Conservation (phyloP, 106 monocot genomes). For the Narthecium ossifragum region DNA sequence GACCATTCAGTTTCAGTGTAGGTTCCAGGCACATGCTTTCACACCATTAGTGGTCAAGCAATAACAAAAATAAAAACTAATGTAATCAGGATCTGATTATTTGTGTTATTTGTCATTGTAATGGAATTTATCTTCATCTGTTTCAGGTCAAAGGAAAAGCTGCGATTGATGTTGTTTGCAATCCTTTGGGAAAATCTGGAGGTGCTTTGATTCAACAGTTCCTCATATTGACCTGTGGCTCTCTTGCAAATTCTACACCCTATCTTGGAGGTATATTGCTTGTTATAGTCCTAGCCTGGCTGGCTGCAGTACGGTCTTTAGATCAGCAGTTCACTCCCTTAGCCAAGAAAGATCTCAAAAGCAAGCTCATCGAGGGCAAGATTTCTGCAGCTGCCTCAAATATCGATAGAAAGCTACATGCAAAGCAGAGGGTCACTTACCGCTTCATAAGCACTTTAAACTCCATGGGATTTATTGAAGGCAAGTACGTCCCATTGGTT, state of each 20-base stretch:
- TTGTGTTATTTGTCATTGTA: background rate
- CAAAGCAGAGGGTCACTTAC: no score
- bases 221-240: slow-evolving; percentile 93
- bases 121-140: background rate
- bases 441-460: no score
- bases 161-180: slow-evolving; percentile 98
- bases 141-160: slow-evolving; percentile 96
- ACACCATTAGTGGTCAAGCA: background rate
- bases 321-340: slow-evolving; percentile 90
- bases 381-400: no score
- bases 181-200: slow-evolving; percentile 95
- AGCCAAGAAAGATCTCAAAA: slow-evolving; percentile 79
- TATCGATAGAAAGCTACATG: no score
- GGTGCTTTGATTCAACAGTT: slow-evolving; percentile 96
- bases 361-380: no score
- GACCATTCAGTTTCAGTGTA: background rate
- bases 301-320: slow-evolving; percentile 74
- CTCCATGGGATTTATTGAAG: no score
- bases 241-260: slow-evolving; percentile 94
- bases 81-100: no score
- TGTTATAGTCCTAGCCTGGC: slow-evolving; percentile 91
- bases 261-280: slow-evolving; percentile 94
- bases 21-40: background rate
- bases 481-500: no score
- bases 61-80: background rate